Evolutionary conservation across 139 green algal species (phyloP), one percentile per base, ranked within the genome.

Genomic region (Chlorella sp.): DNA sequence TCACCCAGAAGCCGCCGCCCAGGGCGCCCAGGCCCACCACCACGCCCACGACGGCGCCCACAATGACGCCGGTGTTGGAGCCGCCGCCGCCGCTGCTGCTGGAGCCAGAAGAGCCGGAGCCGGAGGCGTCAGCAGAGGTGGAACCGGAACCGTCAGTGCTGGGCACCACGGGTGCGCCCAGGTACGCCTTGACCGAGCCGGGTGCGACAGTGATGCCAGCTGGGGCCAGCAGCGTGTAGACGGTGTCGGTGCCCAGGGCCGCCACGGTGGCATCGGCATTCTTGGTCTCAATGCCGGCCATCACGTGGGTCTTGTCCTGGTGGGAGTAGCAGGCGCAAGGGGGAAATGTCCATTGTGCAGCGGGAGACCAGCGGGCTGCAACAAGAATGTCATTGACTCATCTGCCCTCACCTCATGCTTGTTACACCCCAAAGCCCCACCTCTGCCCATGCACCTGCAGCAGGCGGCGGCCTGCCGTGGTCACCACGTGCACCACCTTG

Each of bases 51-150:
- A 82, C 82, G 32, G 16, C 81, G 16, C 82, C 82, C 43, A 54
- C 75, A 20, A 86, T 86, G 69, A 34, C n/a, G 44, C 82, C 82
- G 17, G 32, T 48, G 46, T 75, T 86, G 74, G 75, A 81, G 43
- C 46, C 22, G 58, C 82, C 62, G 60, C 40, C 46, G 78, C 54
- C 32, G 54, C 54, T 46, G 79, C 77, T 84, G 67, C 44, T 83
- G 44, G 51, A 40, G 78, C 16, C 32, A 19, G 67, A 7, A 51
- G 41, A 26, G 58, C 19, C 46, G 38, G 36, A 44, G 32, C 48
- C 16, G 74, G 48, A 36, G 19, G n/a, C 46, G 4, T 65, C 48
- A 20, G 32, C 41, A 30, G 70, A 17, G 36, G 46, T 34, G 36
- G 43, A 11, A 22, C 38, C 78, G 34, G 40, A 43, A 40, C 8